Evolutionary conservation across 805 yeast genomes (phyloP).

Genomic region (Blastobotrys mokoenaii): DNA sequence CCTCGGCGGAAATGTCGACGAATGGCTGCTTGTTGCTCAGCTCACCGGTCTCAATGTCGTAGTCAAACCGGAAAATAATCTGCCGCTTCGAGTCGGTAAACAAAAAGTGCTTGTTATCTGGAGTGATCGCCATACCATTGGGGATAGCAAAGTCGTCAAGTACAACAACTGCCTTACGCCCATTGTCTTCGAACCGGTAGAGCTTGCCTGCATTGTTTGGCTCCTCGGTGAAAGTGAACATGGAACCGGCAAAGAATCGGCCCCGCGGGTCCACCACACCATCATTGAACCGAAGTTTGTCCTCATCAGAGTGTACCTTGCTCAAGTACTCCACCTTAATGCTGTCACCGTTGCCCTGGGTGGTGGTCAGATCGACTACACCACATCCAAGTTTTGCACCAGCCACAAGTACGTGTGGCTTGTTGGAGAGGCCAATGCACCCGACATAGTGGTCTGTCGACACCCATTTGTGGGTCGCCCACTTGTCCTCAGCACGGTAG

Average conservation of each 20-base stretch:
- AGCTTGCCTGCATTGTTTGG: slow-evolving; percentile 43
- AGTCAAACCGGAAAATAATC: slow-evolving; percentile 42
- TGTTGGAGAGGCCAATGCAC: slow-evolving; percentile 56
- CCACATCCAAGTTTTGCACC: slow-evolving; percentile 65
- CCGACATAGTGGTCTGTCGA: slow-evolving; percentile 47
- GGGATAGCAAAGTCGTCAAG: slow-evolving; percentile 45
- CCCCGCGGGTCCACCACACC: slow-evolving; percentile 76
- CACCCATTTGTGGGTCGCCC: slow-evolving; percentile 29
- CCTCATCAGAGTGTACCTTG: slow-evolving; percentile 14
- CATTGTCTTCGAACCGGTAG: slow-evolving; percentile 33
- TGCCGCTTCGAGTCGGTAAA: slow-evolving; percentile 46
- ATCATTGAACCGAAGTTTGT: slow-evolving; percentile 56
- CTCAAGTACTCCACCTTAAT: slow-evolving; percentile 27
- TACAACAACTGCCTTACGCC: slow-evolving; percentile 21
- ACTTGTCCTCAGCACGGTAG: slow-evolving; percentile 10
- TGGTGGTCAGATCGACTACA: slow-evolving; percentile 35
- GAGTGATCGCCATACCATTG: slow-evolving; percentile 61
- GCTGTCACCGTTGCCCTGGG: slow-evolving; percentile 23
- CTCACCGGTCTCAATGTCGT: slow-evolving; percentile 31
- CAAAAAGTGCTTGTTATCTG: slow-evolving; percentile 35
- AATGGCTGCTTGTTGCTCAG: slow-evolving; percentile 32
- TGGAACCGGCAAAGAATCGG: slow-evolving; percentile 71
- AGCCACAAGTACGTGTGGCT: slow-evolving; percentile 44
- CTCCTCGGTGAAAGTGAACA: slow-evolving; percentile 31
- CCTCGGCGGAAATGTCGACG: slow-evolving; percentile 30